Conservation (phyloP, 176 grass and related monocot species). For the Avena sativa region DNA sequence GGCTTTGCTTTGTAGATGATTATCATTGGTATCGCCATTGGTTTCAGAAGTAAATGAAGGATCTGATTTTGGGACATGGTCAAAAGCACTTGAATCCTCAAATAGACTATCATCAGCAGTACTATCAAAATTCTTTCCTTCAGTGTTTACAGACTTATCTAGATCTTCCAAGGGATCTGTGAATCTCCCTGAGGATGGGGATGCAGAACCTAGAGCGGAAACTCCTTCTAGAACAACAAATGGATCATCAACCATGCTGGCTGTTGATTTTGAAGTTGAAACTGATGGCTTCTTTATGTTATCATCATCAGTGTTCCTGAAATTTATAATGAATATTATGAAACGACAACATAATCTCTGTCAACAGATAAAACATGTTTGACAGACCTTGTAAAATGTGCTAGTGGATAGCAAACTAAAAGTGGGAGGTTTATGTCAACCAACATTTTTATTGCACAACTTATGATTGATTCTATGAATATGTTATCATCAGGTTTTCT, state of each 20-base stretch:
- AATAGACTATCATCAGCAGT: slow-evolving; percentile 52
- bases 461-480: not conserved
- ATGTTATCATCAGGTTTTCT: slow-evolving; percentile 7
- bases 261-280: slow-evolving; percentile 47
- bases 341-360: not conserved
- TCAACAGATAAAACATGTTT: not conserved
- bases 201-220: slow-evolving; percentile 55
- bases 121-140: slow-evolving; percentile 47
- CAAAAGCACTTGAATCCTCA: slow-evolving; percentile 56
- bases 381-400: slow-evolving; percentile 10
- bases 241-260: slow-evolving; percentile 59
- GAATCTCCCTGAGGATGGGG: slow-evolving; percentile 60
- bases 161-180: slow-evolving; percentile 67
- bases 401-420: not conserved
- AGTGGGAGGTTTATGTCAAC: not conserved
- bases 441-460: not conserved
- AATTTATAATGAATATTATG: slow-evolving; percentile 43
- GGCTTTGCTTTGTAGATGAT: slow-evolving; percentile 38
- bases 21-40: slow-evolving; percentile 56
- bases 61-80: slow-evolving; percentile 56
- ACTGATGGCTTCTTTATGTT: slow-evolving; percentile 49
- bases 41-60: slow-evolving; percentile 57
- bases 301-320: slow-evolving; percentile 62
- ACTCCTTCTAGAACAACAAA: slow-evolving; percentile 75
- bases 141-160: slow-evolving; percentile 41